phyloP scores from a whole-genome alignment of 2,329 filamentous ascomycete genomes.

The Colletotrichum scovillei region DNA sequence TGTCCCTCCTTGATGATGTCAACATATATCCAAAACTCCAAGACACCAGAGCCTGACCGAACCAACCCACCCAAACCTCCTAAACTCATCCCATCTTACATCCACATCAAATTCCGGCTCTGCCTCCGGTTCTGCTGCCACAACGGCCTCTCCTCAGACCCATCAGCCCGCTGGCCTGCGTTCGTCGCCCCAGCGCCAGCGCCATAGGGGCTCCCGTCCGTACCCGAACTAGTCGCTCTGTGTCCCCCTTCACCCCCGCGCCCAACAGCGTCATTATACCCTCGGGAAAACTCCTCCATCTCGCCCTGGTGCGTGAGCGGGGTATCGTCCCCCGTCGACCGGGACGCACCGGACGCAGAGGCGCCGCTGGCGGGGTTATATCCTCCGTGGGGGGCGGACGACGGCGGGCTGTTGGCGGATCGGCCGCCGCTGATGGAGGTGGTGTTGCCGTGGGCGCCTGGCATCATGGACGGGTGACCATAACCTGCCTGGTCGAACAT shows the following conservation, averaged over 20 bases:
- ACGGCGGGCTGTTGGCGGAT: background rate
- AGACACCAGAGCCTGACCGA: constrained; percentile 2
- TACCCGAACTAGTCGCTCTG: constrained; percentile 41
- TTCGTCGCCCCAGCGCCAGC: constrained; percentile 20
- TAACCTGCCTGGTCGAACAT: constrained; percentile 34
- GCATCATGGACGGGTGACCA: constrained; percentile 34
- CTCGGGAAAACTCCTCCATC: constrained; percentile 58
- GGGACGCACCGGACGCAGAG: constrained; percentile 41
- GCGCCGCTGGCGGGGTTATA: constrained; percentile 39
- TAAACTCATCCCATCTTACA: constrained; percentile 43
- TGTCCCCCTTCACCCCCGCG: constrained; percentile 48
- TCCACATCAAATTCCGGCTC: constrained; percentile 60
- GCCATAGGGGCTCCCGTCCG: constrained; percentile 5
- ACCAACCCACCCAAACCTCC: no score
- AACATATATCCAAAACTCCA: constrained; percentile 5
- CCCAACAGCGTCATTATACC: constrained; percentile 54
- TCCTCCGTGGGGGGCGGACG: background rate
- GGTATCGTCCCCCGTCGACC: constrained; percentile 48
- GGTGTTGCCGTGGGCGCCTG: constrained; percentile 31
- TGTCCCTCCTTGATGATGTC: background rate
- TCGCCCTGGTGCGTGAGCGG: constrained; percentile 52
- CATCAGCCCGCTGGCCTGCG: constrained; percentile 19
- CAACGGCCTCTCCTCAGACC: constrained; percentile 52
- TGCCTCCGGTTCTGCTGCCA: constrained; percentile 67
- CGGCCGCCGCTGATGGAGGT: constrained; percentile 34